Percentiles rank a stretch among this genome's conserved stretches.
These are phyloP conservation scores for Microdochium nivale DNA, from an alignment of 2,329 filamentous ascomycete genomes.

Conservation along the genomic window DNA sequence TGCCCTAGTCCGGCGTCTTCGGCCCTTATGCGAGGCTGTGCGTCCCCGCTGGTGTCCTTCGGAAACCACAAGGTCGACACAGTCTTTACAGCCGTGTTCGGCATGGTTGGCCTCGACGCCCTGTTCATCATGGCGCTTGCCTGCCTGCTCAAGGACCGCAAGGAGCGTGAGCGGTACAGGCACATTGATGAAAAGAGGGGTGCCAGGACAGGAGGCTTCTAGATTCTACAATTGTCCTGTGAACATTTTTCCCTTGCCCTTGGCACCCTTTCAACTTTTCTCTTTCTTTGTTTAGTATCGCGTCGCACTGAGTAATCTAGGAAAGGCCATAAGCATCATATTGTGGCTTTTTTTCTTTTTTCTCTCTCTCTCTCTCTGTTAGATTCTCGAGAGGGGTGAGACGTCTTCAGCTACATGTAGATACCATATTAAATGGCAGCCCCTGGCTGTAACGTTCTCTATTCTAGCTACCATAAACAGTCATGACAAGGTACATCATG, in stretches of 20 bases:
- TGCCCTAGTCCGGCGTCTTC: conserved; percentile 66
- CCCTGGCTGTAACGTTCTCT: too few species aligned
- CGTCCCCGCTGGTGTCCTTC: conserved; percentile 57
- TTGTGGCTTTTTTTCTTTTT: too few species aligned
- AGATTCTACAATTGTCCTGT: conserved; percentile 8
- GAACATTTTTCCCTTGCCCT: background rate
- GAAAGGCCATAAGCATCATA: too few species aligned
- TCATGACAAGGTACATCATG: too few species aligned
- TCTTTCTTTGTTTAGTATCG: too few species aligned
- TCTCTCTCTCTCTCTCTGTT: too few species aligned
- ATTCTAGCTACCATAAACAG: too few species aligned
- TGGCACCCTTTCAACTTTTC: too few species aligned
- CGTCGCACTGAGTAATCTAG: too few species aligned
- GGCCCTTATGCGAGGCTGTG: conserved; percentile 61
- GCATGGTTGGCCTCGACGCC: conserved; percentile 64
- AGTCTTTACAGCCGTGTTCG: conserved; percentile 73
- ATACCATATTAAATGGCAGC: too few species aligned
- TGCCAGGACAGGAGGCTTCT: conserved; percentile 35
- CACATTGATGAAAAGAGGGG: conserved; percentile 75
- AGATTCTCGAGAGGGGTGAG: too few species aligned
- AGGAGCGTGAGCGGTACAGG: conserved; percentile 69
- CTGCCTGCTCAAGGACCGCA: conserved; percentile 72
- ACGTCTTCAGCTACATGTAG: too few species aligned
- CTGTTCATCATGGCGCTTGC: conserved; percentile 62
- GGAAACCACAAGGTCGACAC: conserved; percentile 64